These are phyloP conservation scores for Irineochytrium annulatum DNA, from an alignment of 192 early-diverging fungal species.

Conservation along the genomic window DNA sequence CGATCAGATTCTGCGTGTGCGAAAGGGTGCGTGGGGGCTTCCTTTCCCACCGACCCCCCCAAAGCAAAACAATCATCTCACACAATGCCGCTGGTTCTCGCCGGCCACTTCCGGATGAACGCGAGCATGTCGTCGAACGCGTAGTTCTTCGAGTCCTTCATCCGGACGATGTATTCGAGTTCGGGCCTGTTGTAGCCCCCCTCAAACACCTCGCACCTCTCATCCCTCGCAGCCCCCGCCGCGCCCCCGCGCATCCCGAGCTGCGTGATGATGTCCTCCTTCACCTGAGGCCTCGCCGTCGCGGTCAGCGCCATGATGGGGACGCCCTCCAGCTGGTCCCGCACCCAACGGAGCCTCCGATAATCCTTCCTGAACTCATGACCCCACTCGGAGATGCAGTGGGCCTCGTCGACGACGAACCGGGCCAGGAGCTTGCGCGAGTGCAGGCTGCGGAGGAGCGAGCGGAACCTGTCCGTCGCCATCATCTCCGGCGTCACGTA, in stretches of 20 bases:
- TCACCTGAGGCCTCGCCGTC: constrained; percentile 41
- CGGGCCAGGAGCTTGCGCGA: constrained; percentile 25
- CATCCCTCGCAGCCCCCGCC: not conserved
- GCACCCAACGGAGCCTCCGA: constrained; percentile 39
- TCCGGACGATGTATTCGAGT: not conserved
- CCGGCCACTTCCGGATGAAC: too few relatives aligned
- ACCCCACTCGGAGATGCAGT: constrained; percentile 55
- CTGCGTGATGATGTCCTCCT: too few relatives aligned
- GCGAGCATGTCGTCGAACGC: too few relatives aligned
- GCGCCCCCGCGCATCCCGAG: too few relatives aligned
- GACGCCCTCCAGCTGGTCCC: constrained; percentile 48
- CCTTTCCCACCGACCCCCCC: too few relatives aligned
- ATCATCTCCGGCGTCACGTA: constrained; percentile 48
- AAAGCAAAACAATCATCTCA: too few relatives aligned
- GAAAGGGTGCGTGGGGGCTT: too few relatives aligned
- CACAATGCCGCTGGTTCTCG: too few relatives aligned
- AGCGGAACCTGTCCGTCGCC: constrained; percentile 38
- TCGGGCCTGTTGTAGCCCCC: not conserved
- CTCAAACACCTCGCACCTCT: not conserved
- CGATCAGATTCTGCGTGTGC: too few relatives aligned
- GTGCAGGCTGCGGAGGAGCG: constrained; percentile 27
- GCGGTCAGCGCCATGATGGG: constrained; percentile 79
- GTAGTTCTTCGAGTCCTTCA: too few relatives aligned
- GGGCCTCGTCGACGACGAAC: constrained; percentile 51
- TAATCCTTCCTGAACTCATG: constrained; percentile 48